A percentile compares a stretch with the other conserved stretches of the same genome.
Conservation (phyloP, 2,329 filamentous ascomycete species). For the Xylariaceae sp. region DNA sequence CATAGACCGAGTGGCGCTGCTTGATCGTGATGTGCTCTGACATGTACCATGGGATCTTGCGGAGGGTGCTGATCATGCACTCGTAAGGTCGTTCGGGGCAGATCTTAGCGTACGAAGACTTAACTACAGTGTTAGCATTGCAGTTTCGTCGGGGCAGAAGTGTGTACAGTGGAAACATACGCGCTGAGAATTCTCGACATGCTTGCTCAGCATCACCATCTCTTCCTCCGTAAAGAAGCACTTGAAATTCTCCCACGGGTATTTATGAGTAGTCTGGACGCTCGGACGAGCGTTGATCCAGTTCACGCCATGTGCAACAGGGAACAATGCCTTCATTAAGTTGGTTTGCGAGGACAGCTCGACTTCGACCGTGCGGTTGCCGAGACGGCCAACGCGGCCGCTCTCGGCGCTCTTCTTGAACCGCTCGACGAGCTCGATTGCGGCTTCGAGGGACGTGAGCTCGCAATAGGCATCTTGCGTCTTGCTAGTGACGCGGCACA, state of each 20-base stretch:
- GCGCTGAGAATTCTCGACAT: conserved; percentile 66
- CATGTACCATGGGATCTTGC: conserved; percentile 68
- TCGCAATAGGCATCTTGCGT: conserved; percentile 54
- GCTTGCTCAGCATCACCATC: conserved; percentile 67
- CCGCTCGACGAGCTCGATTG: conserved; percentile 42
- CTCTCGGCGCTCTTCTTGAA: conserved; percentile 29
- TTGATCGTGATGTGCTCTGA: conserved; percentile 62
- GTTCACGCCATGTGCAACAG: conserved; percentile 58
- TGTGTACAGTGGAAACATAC: conserved; percentile 53
- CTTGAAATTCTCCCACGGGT: conserved; percentile 61
- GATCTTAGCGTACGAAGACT: conserved; percentile 65
- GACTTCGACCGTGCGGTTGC: conserved; percentile 62
- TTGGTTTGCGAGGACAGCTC: conserved; percentile 60
- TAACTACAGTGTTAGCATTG: conserved; percentile 1
- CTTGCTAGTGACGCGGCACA: conserved; percentile 54
- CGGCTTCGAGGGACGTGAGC: conserved; percentile 54
- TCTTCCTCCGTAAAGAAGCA: conserved; percentile 68
- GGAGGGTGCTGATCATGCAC: conserved; percentile 67
- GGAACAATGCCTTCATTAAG: conserved; percentile 69
- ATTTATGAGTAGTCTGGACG: conserved; percentile 41
- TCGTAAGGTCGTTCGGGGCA: conserved; percentile 70
- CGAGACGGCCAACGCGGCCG: conserved; percentile 55
- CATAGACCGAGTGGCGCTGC: conserved; percentile 60
- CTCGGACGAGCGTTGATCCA: conserved; percentile 58
- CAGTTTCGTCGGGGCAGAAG: conserved; percentile 11